Base-by-base conservation (phyloP, 192 early-diverging fungal species). In the Coemansia sp. region DNA sequence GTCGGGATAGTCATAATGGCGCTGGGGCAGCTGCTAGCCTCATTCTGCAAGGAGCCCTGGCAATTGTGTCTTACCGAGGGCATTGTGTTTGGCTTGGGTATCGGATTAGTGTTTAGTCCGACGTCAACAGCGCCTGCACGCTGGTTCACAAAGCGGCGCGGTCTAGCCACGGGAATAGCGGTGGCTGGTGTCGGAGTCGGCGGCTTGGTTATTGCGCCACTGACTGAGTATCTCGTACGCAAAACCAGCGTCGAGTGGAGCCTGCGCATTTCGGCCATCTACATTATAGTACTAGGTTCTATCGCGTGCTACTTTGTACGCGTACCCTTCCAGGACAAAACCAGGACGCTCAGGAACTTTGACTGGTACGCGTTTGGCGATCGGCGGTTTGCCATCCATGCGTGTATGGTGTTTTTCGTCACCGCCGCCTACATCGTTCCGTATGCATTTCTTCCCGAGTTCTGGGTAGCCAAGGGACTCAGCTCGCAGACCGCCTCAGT, bases 181-280 rank as follows among this genome's bases (percentile, higher is more conserved):
- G 88, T 92, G 1, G 82, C 88, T 3, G 91, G 91, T 1, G 87
- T 89, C 5, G 91, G 91, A 11, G 75, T 88, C 20, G 90, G 90
- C 27, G 90, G 89, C 5, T 72, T 91, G 5, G 77, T 84, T 24
- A 62, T 92, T 49, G 86, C 87, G 0, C 91, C 90, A 1, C 64
- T 90, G 57, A 71, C 80, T 3, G 77, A 83, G 47, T 83, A 52
- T 24, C 67, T 84, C 16, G 68, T 84, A 18, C 50, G 58, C 44
- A 38, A 33, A 16, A 81, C 80, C 27, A 79, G 85, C 18, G 69
- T 87, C 16, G 69, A 75, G 13, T 87, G 79, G 76, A 82, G 87
- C 27, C 80, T 86, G 78, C 77, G 87, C 1, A 73, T 82, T 10
- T 43, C 81, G 0, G 87, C 83, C 5, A 70, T 88, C 39, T 84